Conservation (phyloP, 495 filamentous ascomycete genomes). For the Penicillium waksmanii region DNA sequence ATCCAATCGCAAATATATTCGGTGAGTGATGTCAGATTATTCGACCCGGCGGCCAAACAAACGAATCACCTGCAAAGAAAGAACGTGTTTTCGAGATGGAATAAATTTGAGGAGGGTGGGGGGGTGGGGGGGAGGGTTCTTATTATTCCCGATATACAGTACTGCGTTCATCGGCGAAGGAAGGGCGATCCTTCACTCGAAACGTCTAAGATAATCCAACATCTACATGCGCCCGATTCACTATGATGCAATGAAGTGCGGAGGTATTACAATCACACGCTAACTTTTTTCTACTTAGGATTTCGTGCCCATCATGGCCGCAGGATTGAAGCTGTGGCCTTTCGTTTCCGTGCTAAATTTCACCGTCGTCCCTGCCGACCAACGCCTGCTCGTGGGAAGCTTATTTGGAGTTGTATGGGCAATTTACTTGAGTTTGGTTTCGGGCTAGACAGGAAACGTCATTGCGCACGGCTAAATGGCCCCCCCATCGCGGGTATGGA, state of each 20-base stretch:
- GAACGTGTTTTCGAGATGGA: neutral
- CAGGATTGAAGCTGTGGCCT: conserved; percentile 83
- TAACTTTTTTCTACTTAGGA: conserved; percentile 40
- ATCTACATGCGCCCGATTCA: neutral
- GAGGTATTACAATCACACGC: neutral
- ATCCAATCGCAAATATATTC: conserved; percentile 36
- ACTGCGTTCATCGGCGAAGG: neutral
- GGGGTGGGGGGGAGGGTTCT: neutral
- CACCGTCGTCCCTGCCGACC: conserved; percentile 70
- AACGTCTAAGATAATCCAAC: neutral
- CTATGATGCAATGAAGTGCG: neutral
- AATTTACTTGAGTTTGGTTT: conserved; percentile 73
- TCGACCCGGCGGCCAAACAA: neutral
- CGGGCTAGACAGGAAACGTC: conserved; percentile 27
- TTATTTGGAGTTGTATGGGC: conserved; percentile 80
- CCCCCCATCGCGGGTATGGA: neutral
- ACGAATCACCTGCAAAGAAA: neutral
- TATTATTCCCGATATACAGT: neutral
- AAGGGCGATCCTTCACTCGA: neutral
- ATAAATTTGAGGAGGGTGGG: neutral
- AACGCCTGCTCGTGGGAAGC: conserved; percentile 68
- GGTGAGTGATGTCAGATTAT: conserved; percentile 28
- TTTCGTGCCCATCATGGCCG: conserved; percentile 67
- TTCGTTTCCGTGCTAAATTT: conserved; percentile 75
- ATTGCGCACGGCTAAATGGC: neutral